phyloP scores from a whole-genome alignment of 1,284 basidiomycete genomes.

The Singerocomus inundabilis region DNA sequence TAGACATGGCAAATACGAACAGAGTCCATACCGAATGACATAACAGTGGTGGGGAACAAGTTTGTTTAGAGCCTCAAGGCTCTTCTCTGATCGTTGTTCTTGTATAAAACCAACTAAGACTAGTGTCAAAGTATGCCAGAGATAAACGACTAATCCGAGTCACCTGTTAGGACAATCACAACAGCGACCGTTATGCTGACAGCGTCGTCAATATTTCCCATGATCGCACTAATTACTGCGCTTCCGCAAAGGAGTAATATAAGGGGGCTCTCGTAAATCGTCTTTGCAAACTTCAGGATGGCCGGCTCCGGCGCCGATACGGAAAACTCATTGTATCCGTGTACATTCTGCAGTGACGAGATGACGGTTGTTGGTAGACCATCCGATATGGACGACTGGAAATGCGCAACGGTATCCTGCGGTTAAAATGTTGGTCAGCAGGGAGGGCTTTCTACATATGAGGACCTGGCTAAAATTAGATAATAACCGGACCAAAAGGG shows the following conservation, averaged over 20 bases:
- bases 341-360: conserved; percentile 60
- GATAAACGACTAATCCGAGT: conserved; percentile 23
- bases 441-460: not conserved
- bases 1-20: conserved; percentile 2
- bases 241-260: conserved; percentile 89
- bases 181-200: conserved; percentile 94
- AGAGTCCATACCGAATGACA: conserved; percentile 65
- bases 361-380: conserved; percentile 71
- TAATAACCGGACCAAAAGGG: conserved; percentile 4
- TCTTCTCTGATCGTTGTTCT: conserved; percentile 93
- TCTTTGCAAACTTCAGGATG: conserved; percentile 86
- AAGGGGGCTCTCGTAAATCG: conserved; percentile 91
- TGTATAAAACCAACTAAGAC: conserved; percentile 89
- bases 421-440: not conserved
- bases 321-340: conserved; percentile 94
- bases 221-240: conserved; percentile 81
- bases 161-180: conserved; percentile 89
- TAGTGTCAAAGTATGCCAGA: not conserved
- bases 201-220: conserved; percentile 95
- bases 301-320: conserved; percentile 82
- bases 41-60: conserved; percentile 96
- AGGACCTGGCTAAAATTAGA: not conserved
- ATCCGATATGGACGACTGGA: conserved; percentile 55
- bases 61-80: conserved; percentile 92
- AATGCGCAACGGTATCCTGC: conserved; percentile 68